Percentiles rank a stretch among this genome's conserved stretches.
Conservation (phyloP, 805 yeast species). For the Jamesozyma rosinii region DNA sequence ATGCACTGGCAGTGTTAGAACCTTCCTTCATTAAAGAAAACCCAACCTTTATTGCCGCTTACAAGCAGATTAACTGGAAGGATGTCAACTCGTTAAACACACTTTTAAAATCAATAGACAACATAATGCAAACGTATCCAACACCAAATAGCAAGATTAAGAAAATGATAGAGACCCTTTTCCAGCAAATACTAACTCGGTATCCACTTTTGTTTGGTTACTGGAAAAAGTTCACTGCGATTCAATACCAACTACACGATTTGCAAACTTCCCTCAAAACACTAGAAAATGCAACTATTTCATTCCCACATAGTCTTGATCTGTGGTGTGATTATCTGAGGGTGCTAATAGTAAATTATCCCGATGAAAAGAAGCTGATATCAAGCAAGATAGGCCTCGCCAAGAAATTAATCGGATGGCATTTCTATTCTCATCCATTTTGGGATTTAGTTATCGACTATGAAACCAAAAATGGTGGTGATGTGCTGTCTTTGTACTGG, state of each 20-base stretch:
- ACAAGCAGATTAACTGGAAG: slow-evolving; percentile 21
- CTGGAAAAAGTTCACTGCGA: slow-evolving; percentile 54
- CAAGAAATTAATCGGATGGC: slow-evolving; percentile 45
- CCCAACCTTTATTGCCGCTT: slow-evolving; percentile 15
- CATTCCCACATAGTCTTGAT: slow-evolving; percentile 51
- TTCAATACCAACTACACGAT: slow-evolving; percentile 51
- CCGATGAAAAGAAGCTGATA: slow-evolving; percentile 28
- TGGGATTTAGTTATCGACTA: slow-evolving; percentile 76
- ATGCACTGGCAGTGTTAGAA: slow-evolving; percentile 17
- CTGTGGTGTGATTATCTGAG: slow-evolving; percentile 61
- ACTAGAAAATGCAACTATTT: slow-evolving; percentile 36
- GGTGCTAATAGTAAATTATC: slow-evolving; percentile 39
- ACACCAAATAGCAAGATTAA: slow-evolving; percentile 28
- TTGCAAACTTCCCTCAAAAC: slow-evolving; percentile 40
- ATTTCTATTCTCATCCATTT: slow-evolving; percentile 66
- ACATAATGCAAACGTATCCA: slow-evolving; percentile 28
- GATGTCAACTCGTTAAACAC: slow-evolving; percentile 35
- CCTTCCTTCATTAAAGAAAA: slow-evolving; percentile 24
- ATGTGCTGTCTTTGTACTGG: slow-evolving; percentile 35
- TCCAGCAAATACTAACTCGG: slow-evolving; percentile 37
- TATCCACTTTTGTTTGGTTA: slow-evolving; percentile 52
- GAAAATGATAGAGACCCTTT: slow-evolving; percentile 27
- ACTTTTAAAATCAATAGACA: slow-evolving; percentile 30
- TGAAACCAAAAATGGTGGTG: slow-evolving; percentile 36
- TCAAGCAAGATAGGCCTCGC: slow-evolving; percentile 43